These are phyloP conservation scores for Umbelopsis sp. DNA, from an alignment of 192 early-diverging fungal species.

Conservation along the genomic window DNA sequence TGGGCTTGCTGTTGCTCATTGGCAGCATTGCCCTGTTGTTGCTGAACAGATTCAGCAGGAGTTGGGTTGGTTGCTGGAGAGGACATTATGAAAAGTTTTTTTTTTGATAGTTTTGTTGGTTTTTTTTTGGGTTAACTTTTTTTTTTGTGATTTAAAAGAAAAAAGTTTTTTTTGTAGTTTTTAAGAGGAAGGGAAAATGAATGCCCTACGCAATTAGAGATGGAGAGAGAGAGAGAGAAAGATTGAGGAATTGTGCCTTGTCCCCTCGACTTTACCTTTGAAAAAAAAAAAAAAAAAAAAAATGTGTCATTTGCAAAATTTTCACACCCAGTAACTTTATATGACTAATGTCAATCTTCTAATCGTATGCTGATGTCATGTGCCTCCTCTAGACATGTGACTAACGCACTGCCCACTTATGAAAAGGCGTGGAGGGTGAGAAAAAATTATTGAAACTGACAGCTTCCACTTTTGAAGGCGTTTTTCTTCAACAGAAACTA, in stretches of 20 bases:
- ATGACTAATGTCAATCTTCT: background rate
- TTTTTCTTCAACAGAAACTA: constrained; percentile 21
- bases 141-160: background rate
- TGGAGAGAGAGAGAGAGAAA: constrained; percentile 4
- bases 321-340: background rate
- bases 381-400: no score
- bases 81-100: constrained; percentile 1
- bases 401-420: background rate
- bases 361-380: background rate
- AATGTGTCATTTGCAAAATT: constrained; percentile 18
- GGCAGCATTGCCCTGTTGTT: constrained; percentile 39
- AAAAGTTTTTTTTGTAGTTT: constrained; percentile 9
- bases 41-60: constrained; percentile 11
- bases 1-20: constrained; percentile 18
- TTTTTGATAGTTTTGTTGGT: constrained; percentile 21
- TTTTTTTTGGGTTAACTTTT: constrained; percentile 13
- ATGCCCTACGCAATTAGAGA: constrained; percentile 21
- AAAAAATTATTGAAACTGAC: background rate
- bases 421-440: background rate
- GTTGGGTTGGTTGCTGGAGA: constrained; percentile 16
- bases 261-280: background rate
- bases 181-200: constrained; percentile 16
- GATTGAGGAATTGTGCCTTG: background rate
- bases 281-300: constrained; percentile 4
- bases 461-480: background rate